Percentiles rank a stretch among this genome's conserved stretches.
Conservation (phyloP, 108 stramenopile genomes). For the Cyclotella choctawhatcheeana region DNA sequence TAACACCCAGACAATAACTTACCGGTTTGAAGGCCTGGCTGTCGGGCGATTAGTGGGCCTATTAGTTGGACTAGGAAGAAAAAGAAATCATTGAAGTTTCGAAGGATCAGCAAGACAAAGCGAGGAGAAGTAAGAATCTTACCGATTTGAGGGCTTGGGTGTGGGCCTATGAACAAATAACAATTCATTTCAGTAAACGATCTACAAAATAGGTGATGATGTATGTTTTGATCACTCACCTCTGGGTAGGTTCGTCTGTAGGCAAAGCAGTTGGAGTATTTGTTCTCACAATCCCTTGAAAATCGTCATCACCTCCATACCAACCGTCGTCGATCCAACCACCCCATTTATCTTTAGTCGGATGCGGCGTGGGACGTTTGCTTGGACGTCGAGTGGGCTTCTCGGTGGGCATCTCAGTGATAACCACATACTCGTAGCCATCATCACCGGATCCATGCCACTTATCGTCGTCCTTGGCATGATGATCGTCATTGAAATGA, state of each 20-base stretch:
- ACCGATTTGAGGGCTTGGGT: too few relatives aligned
- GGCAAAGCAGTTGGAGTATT: not conserved
- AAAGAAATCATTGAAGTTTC: too few relatives aligned
- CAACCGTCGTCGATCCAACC: not conserved
- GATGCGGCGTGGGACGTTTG: not conserved
- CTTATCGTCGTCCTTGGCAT: not conserved
- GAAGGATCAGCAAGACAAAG: too few relatives aligned
- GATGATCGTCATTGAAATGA: not conserved
- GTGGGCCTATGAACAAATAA: too few relatives aligned
- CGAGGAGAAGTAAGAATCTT: too few relatives aligned
- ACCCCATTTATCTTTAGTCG: too few relatives aligned
- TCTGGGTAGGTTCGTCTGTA: not conserved
- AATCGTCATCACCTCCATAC: not conserved
- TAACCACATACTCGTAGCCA: not conserved
- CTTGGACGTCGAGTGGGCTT: too few relatives aligned
- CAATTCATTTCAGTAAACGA: too few relatives aligned
- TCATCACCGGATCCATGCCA: constrained; percentile 3
- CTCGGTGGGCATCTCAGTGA: not conserved
- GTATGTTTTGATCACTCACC: too few relatives aligned
- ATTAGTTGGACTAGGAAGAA: not conserved
- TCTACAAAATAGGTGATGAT: too few relatives aligned
- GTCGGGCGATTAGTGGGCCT: not conserved
- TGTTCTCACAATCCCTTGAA: too few relatives aligned
- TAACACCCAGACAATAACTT: not conserved
- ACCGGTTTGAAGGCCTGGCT: not conserved